Percentiles rank a stretch among this genome's conserved stretches.
These are phyloP conservation scores for Colletotrichum agaves DNA, from an alignment of 2,329 filamentous ascomycete species.

Conservation along the genomic window DNA sequence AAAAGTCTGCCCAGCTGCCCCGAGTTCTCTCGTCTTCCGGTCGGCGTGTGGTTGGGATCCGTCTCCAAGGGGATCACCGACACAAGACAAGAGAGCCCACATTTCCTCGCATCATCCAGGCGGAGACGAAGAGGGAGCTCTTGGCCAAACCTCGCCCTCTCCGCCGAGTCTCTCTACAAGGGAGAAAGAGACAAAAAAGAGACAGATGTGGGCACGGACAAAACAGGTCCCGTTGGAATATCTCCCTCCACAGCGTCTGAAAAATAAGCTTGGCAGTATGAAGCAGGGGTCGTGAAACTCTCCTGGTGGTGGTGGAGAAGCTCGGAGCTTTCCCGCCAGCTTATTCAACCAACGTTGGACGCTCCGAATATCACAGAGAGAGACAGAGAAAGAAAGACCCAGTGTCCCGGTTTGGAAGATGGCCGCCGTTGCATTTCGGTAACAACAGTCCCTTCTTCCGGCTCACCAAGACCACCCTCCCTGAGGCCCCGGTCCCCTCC, in stretches of 20 bases:
- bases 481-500: neutral
- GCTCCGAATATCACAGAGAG: neutral
- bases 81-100: neutral
- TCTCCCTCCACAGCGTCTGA: conserved; percentile 24
- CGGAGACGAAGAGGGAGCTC: neutral
- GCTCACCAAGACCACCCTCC: conserved; percentile 1
- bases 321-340: conserved; percentile 28
- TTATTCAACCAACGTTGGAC: conserved; percentile 4
- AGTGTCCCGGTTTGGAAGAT: neutral
- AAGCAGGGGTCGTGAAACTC: conserved; percentile 36
- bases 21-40: neutral
- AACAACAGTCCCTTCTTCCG: neutral
- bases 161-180: neutral
- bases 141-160: neutral
- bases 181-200: neutral
- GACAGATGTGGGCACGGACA: conserved; percentile 27
- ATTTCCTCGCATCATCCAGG: conserved; percentile 6
- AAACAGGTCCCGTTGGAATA: conserved; percentile 19
- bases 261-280: conserved; percentile 37
- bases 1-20: conserved; percentile 3
- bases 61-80: conserved; percentile 28
- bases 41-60: conserved; percentile 27
- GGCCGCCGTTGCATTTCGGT: neutral
- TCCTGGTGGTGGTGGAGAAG: conserved; percentile 16
- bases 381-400: neutral